phyloP scores from a whole-genome alignment of 1,139 yeast species.

The Sugiyamaella paludigena region DNA sequence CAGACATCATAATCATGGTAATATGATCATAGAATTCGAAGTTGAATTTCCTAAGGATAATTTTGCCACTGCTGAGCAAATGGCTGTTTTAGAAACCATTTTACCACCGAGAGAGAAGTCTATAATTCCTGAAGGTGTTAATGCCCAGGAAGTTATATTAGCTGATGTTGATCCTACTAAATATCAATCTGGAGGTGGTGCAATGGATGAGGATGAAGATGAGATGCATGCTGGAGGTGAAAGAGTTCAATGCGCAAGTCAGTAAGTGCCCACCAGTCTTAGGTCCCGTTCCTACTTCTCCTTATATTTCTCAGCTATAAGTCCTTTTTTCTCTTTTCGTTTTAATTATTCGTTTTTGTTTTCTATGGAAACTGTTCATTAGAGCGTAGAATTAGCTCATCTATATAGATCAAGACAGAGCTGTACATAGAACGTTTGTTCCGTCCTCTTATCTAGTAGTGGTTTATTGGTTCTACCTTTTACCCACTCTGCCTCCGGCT shows the following conservation, averaged over 20 bases:
- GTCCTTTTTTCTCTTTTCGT: too few relatives aligned
- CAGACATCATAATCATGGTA: slow-evolving; percentile 47
- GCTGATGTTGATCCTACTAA: slow-evolving; percentile 57
- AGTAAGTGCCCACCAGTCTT: slow-evolving; percentile 41
- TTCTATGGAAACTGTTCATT: too few relatives aligned
- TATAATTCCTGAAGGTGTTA: slow-evolving; percentile 37
- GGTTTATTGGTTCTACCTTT: too few relatives aligned
- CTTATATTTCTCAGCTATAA: too few relatives aligned
- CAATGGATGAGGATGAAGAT: slow-evolving; percentile 50
- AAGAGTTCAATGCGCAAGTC: slow-evolving; percentile 74
- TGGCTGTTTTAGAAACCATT: slow-evolving; percentile 41
- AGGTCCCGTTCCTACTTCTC: too few relatives aligned
- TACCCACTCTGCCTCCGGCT: too few relatives aligned
- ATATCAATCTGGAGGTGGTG: slow-evolving; percentile 41
- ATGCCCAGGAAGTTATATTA: slow-evolving; percentile 80
- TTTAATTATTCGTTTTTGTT: too few relatives aligned
- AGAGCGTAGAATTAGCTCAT: too few relatives aligned
- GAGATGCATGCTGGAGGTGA: slow-evolving; percentile 57
- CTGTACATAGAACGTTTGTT: too few relatives aligned
- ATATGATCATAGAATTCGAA: slow-evolving; percentile 51
- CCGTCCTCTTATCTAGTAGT: too few relatives aligned
- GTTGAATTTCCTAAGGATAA: slow-evolving; percentile 49
- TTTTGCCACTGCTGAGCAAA: slow-evolving; percentile 41
- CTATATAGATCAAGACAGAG: too few relatives aligned
- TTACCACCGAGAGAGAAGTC: slow-evolving; percentile 42